Base-by-base conservation (phyloP, 768 basidiomycete genomes). In the Rhodotorula paludigena region DNA sequence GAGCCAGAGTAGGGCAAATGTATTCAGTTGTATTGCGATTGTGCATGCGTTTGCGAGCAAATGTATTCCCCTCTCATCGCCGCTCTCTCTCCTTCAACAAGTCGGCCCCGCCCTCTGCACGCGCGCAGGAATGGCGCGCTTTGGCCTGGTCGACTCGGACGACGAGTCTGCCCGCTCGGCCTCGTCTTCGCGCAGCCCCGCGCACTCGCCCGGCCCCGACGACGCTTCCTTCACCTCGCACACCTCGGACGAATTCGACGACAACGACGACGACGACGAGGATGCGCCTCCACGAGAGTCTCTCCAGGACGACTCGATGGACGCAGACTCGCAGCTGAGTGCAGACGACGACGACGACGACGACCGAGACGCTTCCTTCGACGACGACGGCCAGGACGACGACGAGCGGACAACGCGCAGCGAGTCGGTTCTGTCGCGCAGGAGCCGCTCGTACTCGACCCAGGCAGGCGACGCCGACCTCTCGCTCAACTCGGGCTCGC, bases 341-440 rank as follows among this genome's bases (percentile, higher is more conserved):
- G 45, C 53, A 30, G 51, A 21, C 51, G 41, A 42, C 32, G 39
- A 59, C 49, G 53, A 53, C 6, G 44, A 41, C 47, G 47, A 63
- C 52, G 30, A 57, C 8, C 41, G 39, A 56, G 30, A 48, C 30
- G 2, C 14, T 41, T 20, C 57, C 30, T 32, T 36, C 18, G 60
- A 66, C 54, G 55, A 55, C 38, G 21, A 39, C 18, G 60, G 61
- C 54, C 48, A 55, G 30, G 21, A 39, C 39, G 57, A 48, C 4
- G 35, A 44, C 33, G 44, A 39, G 32, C 28, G 44, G 39, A 10
- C 10, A 23, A 16, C 23, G 38, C 23, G 28, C 16, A 32, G 5
- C 51, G 5, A 58, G 35, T n/a, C n/a, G n/a, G n/a, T n/a, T n/a
- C n/a, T n/a, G 2, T 11, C 53, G 16, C 21, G 41, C 30, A 51